Evolutionary conservation across 2,329 filamentous ascomycete genomes (phyloP), one percentile per base, ranked within the genome.

Genomic region (Cryphonectria radicalis): DNA sequence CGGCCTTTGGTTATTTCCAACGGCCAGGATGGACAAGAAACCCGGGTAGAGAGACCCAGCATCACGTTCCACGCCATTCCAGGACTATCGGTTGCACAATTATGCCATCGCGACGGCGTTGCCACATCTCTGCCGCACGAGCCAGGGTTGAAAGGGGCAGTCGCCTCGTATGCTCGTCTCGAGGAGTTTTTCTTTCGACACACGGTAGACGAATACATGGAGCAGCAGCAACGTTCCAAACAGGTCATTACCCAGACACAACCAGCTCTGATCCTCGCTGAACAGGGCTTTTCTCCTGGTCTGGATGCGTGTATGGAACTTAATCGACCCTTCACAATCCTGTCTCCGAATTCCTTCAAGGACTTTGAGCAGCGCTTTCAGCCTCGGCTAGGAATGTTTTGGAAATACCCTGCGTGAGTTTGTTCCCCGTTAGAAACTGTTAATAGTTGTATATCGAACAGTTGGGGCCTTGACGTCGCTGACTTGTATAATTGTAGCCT

Each of bases 271-370:
- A 43, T 69, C 25, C 57, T 69, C 42, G 25, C 67, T 7, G 67
- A 69, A 50, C 67, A 69, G 43, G 67, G 59, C 28, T 62, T 63
- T 7, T 53, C 28, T 55, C 67, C 57, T 25, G 67, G 37, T 25
- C 28, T 64, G 8, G 67, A 69, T 50, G 67, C 67, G 3, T 69
- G 67, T 28, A 25, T 62, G 17, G 59, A 64, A 32, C 37, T 64
- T 6, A 42, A 28, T 10, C 42, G 11, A 22, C 59, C 57, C 22
- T 69, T 69, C 42, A 62, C 46, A 11, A 40, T 69, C 35, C 28
- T 69, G 28, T 69, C 67, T n/a, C 67, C 59, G 17, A 69, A 69
- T 28, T 69, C 67, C 10, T 69, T 69, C 43, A 69, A 69, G 22
- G 67, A 69, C 35, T 69, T 69, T 43, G 67, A 69, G 59, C 67